Percentiles rank a stretch among this genome's conserved stretches.
Conservation (phyloP, 192 early-diverging fungal genomes). For the Mortierella antarctica region DNA sequence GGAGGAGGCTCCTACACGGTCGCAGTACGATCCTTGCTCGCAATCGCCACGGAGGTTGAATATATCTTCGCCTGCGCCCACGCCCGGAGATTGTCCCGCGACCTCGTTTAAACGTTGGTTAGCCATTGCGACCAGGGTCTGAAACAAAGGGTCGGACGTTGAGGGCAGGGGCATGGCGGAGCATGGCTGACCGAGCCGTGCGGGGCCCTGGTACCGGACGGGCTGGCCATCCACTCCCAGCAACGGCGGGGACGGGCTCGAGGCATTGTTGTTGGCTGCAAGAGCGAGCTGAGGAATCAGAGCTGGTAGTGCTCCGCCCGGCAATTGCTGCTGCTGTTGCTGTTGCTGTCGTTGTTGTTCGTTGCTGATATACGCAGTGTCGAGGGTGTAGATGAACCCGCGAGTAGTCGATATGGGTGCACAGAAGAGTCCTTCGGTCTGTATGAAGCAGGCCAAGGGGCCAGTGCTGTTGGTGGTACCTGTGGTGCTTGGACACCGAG, state of each 20-base stretch:
- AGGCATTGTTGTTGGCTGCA: conserved; percentile 24
- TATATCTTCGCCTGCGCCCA: conserved; percentile 10
- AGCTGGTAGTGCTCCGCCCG: not conserved
- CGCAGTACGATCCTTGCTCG: conserved; percentile 37
- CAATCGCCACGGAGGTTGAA: conserved; percentile 35
- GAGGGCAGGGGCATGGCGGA: conserved; percentile 15
- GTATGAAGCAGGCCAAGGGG: conserved; percentile 31
- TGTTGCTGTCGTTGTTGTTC: not conserved
- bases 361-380: conserved; percentile 2
- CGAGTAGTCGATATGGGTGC: conserved; percentile 41
- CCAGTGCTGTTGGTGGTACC: conserved; percentile 3
- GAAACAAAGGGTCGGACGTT: conserved; percentile 26
- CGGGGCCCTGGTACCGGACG: conserved; percentile 23
- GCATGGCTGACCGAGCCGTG: conserved; percentile 30
- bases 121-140: conserved; percentile 24
- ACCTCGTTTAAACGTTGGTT: conserved; percentile 22
- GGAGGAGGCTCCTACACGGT: not conserved
- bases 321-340: not conserved
- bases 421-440: conserved; percentile 28
- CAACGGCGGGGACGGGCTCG: conserved; percentile 15
- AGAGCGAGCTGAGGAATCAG: conserved; percentile 10
- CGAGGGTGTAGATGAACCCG: conserved; percentile 23
- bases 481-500: conserved; percentile 5
- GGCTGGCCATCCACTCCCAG: conserved; percentile 28
- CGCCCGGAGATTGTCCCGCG: conserved; percentile 1